Evolutionary conservation across 2,329 filamentous ascomycete genomes (phyloP), one percentile per base, ranked within the genome.

Genomic region (Taxawa tesnikishii): DNA sequence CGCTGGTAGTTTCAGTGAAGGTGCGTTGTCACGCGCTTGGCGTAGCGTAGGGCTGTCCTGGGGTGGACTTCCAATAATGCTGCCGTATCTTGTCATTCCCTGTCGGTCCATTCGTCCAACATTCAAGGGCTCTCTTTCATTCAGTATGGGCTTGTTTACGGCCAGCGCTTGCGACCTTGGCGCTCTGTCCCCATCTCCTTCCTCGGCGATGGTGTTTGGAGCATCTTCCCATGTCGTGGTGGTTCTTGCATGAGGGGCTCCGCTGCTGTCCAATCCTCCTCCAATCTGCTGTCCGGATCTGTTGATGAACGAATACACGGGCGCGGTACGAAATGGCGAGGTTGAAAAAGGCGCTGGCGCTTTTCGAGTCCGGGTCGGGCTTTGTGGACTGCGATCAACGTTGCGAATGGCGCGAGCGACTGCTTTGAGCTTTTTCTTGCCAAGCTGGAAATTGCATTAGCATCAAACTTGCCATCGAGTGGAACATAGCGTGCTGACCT

Each of bases 381-480:
- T 9, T 11, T 11, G 33, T 6, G 33, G 58, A 2, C 62, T 70
- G 63, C 52, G 73, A 56, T 62, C 73, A 59, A 62, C 58, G 45
- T 60, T 67, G 34, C 71, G 67, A 39, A 90, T 69, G 37, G 84
- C 83, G 39, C 79, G 73, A 15, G 69, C 60, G 32, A 94, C 77
- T 35, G 75, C 76, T 58, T 94, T 96, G 56, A 96, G 69, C 53
- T 85, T 79, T 62, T 94, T 94, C 62, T 96, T 96, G 38, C 85
- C 88, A 29, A 53, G 49, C 71, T 77, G 46, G 39, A 38, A 31
- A 42, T 26, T 25, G 11, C 24, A 28, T 41, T 29, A 41, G 27
- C 24, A n/a, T n/a, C n/a, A n/a, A n/a, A n/a, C 21, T 24, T 24
- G 24, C n/a, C 4, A 5, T 13, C n/a, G 7, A 5, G 24, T n/a